Conservation (phyloP, 352 stramenopile species). For the Pythium biforme region DNA sequence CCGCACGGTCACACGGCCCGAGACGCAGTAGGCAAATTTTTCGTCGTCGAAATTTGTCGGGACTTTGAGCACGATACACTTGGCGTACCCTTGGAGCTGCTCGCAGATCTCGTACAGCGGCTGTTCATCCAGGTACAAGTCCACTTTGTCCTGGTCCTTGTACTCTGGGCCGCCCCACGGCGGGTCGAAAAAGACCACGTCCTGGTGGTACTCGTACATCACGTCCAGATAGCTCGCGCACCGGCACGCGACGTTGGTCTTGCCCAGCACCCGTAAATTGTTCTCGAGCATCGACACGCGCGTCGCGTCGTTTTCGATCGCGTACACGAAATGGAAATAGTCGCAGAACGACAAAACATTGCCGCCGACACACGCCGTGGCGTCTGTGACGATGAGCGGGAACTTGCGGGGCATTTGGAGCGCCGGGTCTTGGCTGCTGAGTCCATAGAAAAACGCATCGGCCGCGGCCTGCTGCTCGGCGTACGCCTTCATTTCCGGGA, state of each 20-base stretch:
- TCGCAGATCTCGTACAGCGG: slow-evolving; percentile 68
- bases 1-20: slow-evolving; percentile 51
- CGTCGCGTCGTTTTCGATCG: slow-evolving; percentile 62
- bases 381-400: slow-evolving; percentile 62
- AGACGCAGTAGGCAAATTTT: slow-evolving; percentile 62
- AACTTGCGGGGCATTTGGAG: slow-evolving; percentile 28
- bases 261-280: slow-evolving; percentile 62
- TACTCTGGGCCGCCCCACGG: slow-evolving; percentile 84
- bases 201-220: slow-evolving; percentile 67
- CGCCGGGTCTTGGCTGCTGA: slow-evolving; percentile 3
- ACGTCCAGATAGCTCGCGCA: slow-evolving; percentile 69
- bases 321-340: slow-evolving; percentile 73
- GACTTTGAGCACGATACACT: slow-evolving; percentile 78
- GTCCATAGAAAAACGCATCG: slow-evolving; percentile 11
- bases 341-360: slow-evolving; percentile 84
- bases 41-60: slow-evolving; percentile 80
- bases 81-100: slow-evolving; percentile 37
- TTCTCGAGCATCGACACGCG: slow-evolving; percentile 74
- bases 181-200: slow-evolving; percentile 83
- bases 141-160: slow-evolving; percentile 65
- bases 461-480: neutral
- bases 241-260: slow-evolving; percentile 56
- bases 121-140: slow-evolving; percentile 62
- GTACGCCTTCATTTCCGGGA: slow-evolving; percentile 17
- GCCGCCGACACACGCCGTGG: slow-evolving; percentile 75